These are phyloP conservation scores for Flaveria brownii DNA, from an alignment of 129 eudicot genomes.

Conservation along the genomic window DNA sequence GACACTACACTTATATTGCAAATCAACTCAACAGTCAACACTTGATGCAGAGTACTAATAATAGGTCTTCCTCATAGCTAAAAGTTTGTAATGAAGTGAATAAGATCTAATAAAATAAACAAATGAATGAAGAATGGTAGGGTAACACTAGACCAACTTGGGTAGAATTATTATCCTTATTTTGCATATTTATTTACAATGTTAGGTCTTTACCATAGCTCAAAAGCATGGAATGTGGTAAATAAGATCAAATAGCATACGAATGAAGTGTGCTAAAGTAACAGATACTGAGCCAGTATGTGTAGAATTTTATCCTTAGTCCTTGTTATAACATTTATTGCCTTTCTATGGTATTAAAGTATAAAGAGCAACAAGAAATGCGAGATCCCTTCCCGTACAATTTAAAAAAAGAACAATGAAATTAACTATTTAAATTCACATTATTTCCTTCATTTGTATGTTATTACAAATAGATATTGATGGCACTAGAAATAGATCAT, in stretches of 20 bases:
- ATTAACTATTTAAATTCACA: neutral
- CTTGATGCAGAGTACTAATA: neutral
- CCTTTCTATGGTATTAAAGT: conserved; percentile 17
- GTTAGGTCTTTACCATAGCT: neutral
- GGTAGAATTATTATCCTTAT: conserved; percentile 2
- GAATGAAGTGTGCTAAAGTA: neutral
- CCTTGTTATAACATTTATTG: neutral
- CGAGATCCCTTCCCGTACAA: neutral
- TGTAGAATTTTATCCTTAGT: neutral
- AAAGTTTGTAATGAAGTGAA: conserved; percentile 1
- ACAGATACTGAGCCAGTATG: conserved; percentile 1
- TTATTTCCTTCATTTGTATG: too few relatives aligned
- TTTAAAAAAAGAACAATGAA: neutral
- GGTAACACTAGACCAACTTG: conserved; percentile 4
- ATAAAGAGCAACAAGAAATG: neutral
- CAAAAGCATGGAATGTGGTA: conserved; percentile 9
- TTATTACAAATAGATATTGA: too few relatives aligned
- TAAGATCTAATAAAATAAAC: neutral
- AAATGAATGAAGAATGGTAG: neutral
- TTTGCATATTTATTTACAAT: neutral
- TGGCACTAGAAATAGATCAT: too few relatives aligned
- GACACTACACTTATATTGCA: neutral
- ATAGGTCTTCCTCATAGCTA: neutral
- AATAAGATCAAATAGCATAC: neutral
- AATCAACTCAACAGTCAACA: conserved; percentile 14